Conservation (phyloP, 1,284 basidiomycete species). For the Phellopilus nigrolimitatus region DNA sequence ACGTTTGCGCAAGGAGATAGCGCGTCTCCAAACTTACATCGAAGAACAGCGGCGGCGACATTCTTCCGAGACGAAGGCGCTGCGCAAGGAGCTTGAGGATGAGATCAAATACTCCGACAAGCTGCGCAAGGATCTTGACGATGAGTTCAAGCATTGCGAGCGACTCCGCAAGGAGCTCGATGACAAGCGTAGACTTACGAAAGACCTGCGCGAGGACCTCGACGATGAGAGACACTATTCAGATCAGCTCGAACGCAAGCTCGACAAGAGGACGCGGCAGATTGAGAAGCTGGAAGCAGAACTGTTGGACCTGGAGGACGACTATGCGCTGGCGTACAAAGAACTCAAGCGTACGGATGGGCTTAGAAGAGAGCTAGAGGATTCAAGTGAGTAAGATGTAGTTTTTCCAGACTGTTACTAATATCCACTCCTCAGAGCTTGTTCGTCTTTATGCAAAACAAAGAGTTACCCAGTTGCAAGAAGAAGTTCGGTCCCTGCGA, state of each 20-base stretch:
- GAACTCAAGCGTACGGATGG: slow-evolving; percentile 8
- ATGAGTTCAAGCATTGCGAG: slow-evolving; percentile 11
- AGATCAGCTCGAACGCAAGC: slow-evolving; percentile 12
- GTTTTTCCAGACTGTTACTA: neutral
- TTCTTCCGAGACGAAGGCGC: neutral
- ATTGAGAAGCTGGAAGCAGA: slow-evolving; percentile 12
- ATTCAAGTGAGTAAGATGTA: slow-evolving; percentile 5
- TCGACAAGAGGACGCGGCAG: slow-evolving; percentile 8
- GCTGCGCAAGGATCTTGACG: slow-evolving; percentile 13
- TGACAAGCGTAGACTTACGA: neutral
- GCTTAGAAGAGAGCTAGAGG: slow-evolving; percentile 9
- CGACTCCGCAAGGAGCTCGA: neutral
- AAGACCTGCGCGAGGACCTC: slow-evolving; percentile 10
- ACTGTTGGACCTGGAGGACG: slow-evolving; percentile 8
- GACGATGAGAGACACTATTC: slow-evolving; percentile 8
- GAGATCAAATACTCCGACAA: slow-evolving; percentile 8
- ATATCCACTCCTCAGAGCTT: neutral
- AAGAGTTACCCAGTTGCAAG: slow-evolving; percentile 10
- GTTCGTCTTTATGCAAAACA: slow-evolving; percentile 3
- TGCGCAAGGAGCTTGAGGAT: slow-evolving; percentile 10
- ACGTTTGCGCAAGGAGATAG: slow-evolving; percentile 10
- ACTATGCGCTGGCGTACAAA: slow-evolving; percentile 9
- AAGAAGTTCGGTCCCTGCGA: slow-evolving; percentile 14
- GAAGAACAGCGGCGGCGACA: slow-evolving; percentile 11
- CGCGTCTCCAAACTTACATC: slow-evolving; percentile 12